These are phyloP conservation scores for Zanthoxylum bungeanum DNA, from an alignment of 345 rosid genomes.

Conservation along the genomic window DNA sequence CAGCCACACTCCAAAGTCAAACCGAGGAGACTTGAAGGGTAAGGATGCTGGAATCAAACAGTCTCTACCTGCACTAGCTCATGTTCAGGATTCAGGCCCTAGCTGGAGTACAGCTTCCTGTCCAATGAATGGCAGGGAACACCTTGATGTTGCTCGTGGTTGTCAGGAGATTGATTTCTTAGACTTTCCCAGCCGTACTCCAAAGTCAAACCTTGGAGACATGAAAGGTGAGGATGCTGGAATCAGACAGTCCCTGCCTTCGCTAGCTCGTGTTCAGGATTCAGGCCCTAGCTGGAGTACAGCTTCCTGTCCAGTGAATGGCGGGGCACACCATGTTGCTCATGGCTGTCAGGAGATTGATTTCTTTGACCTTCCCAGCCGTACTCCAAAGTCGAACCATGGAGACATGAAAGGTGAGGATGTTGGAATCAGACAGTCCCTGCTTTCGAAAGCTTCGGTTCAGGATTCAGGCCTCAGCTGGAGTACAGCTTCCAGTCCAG, in stretches of 20 bases:
- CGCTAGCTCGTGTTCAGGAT: slow-evolving; percentile 48
- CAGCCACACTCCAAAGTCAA: slow-evolving; percentile 45
- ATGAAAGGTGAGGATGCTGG: slow-evolving; percentile 40
- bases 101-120: slow-evolving; percentile 71
- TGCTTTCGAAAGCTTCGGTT: slow-evolving; percentile 42
- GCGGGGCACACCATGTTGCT: slow-evolving; percentile 26
- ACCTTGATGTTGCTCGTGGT: slow-evolving; percentile 18
- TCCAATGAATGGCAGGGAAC: slow-evolving; percentile 43
- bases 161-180: slow-evolving; percentile 38
- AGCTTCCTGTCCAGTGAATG: slow-evolving; percentile 56
- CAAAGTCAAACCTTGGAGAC: slow-evolving; percentile 46
- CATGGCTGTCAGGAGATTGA: slow-evolving; percentile 26
- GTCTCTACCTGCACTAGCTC: slow-evolving; percentile 42
- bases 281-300: slow-evolving; percentile 74
- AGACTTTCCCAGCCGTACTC: slow-evolving; percentile 44
- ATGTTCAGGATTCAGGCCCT: slow-evolving; percentile 59
- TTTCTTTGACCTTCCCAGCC: slow-evolving; percentile 48
- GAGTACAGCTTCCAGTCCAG: slow-evolving; percentile 68
- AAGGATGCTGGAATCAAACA: slow-evolving; percentile 46
- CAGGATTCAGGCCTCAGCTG: slow-evolving; percentile 69
- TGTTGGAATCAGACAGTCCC: slow-evolving; percentile 43
- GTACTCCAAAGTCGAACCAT: slow-evolving; percentile 43
- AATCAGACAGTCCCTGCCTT: slow-evolving; percentile 46
- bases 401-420: slow-evolving; percentile 44
- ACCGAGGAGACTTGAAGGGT: slow-evolving; percentile 40